Conservation (phyloP, 176 grass and related monocot species). For the Areca catechu region DNA sequence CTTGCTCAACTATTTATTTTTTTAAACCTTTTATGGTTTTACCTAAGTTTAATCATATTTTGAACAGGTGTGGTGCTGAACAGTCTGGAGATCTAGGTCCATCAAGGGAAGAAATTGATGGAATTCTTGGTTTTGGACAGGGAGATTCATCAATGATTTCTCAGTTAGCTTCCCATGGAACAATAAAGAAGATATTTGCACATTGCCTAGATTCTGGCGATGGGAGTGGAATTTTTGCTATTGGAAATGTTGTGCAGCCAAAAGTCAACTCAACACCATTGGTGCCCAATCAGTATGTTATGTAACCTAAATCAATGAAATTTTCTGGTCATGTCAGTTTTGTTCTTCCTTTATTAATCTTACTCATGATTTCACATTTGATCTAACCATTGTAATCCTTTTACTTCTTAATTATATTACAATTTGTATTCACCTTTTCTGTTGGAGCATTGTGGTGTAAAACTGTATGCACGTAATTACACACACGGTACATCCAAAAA, state of each 20-base stretch:
- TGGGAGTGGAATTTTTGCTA: constrained; percentile 82
- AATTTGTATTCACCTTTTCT: no score
- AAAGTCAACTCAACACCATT: constrained; percentile 76
- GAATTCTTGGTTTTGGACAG: constrained; percentile 94
- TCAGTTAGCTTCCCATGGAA: constrained; percentile 55
- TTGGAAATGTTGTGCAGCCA: constrained; percentile 84
- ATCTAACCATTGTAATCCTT: no score
- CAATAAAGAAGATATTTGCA: constrained; percentile 69
- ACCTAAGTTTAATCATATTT: neutral
- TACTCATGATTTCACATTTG: no score
- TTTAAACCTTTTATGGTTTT: no score
- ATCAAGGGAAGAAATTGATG: constrained; percentile 58
- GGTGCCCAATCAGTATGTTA: constrained; percentile 55
- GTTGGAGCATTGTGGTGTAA: no score
- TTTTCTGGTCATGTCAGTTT: neutral
- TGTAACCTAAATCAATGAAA: neutral
- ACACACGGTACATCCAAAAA: no score
- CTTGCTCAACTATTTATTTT: no score
- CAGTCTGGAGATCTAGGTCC: constrained; percentile 78
- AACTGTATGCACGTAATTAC: no score
- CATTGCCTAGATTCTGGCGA: constrained; percentile 76
- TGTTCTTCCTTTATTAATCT: no score
- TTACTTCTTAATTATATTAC: no score
- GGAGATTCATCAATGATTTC: constrained; percentile 67
- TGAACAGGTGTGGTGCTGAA: constrained; percentile 67